phyloP scores from a whole-genome alignment of 2,329 filamentous ascomycete species.

The Neodidymelliopsis sp. region DNA sequence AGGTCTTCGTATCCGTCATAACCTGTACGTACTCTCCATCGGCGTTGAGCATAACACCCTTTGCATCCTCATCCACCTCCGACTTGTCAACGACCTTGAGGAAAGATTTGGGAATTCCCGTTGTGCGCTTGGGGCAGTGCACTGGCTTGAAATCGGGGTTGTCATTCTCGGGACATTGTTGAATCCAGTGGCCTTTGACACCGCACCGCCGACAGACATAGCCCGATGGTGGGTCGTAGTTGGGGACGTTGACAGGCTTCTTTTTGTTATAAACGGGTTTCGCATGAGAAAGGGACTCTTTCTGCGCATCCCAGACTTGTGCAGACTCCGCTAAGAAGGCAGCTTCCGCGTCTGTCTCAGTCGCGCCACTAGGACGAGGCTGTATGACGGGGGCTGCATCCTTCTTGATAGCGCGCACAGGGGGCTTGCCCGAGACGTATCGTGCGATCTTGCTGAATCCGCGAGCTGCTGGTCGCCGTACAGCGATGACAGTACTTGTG shows the following conservation, averaged over 20 bases:
- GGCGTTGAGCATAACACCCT: conserved; percentile 96
- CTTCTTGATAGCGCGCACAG: conserved; percentile 80
- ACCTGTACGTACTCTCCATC: conserved; percentile 98
- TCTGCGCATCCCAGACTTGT: conserved; percentile 90
- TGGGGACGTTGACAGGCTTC: conserved; percentile 81
- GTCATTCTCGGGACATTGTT: conserved; percentile 97
- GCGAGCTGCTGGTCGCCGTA: conserved; percentile 82
- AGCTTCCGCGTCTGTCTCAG: conserved; percentile 91
- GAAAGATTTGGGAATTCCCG: conserved; percentile 94
- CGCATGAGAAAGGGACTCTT: conserved; percentile 85
- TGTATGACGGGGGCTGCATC: conserved; percentile 57
- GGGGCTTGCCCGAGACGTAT: conserved; percentile 97
- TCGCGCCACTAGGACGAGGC: conserved; percentile 52
- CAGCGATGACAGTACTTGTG: conserved; percentile 90
- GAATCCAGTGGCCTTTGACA: conserved; percentile 99
- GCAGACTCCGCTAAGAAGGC: conserved; percentile 91
- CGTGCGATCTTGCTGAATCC: conserved; percentile 90
- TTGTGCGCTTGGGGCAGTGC: conserved; percentile 92
- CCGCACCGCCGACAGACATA: conserved; percentile 97
- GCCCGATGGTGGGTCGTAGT: conserved; percentile 89
- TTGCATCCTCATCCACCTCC: conserved; percentile 81
- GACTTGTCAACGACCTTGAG: conserved; percentile 95
- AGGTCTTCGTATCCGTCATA: conserved; percentile 91
- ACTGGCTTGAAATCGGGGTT: conserved; percentile 95
- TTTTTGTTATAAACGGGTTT: conserved; percentile 54